Evolutionary conservation across 805 yeast genomes (phyloP).

Genomic region (Saccharomyces mikatae): DNA sequence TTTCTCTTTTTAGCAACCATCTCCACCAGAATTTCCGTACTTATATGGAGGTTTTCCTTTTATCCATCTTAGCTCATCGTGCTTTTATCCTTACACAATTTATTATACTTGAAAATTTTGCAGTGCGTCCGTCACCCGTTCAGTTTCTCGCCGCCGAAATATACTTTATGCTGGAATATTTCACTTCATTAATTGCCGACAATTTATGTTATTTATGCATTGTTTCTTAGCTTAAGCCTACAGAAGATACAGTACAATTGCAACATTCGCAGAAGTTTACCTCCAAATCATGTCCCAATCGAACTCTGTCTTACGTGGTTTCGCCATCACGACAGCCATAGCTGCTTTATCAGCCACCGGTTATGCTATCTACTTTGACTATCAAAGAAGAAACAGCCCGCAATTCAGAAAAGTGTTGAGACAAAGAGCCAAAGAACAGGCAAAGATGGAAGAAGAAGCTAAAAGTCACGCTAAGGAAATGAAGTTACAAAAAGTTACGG

Average conservation of each 20-base stretch:
- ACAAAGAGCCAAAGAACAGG: slow-evolving; percentile 53
- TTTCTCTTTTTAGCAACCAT: slow-evolving; percentile 43
- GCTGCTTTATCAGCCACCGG: slow-evolving; percentile 53
- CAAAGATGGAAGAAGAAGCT: slow-evolving; percentile 45
- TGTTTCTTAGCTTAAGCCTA: background rate
- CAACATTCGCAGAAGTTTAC: background rate
- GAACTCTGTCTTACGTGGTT: slow-evolving; percentile 13
- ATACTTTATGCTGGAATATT: background rate
- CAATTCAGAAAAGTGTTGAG: slow-evolving; percentile 74
- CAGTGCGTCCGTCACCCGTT: background rate
- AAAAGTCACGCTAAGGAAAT: slow-evolving; percentile 52
- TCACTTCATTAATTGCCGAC: background rate
- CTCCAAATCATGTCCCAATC: slow-evolving; percentile 16
- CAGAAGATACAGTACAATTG: background rate
- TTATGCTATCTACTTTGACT: slow-evolving; percentile 86
- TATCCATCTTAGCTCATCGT: slow-evolving; percentile 2
- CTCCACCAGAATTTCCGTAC: background rate
- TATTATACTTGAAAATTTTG: background rate
- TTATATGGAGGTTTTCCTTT: background rate
- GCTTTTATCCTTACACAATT: background rate
- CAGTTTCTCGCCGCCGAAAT: background rate
- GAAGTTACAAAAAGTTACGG: slow-evolving; percentile 52
- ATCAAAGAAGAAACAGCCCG: slow-evolving; percentile 73
- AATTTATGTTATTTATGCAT: background rate
- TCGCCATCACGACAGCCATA: slow-evolving; percentile 34